phyloP scores from a whole-genome alignment of 768 basidiomycete genomes.

The Trametes cingulata region DNA sequence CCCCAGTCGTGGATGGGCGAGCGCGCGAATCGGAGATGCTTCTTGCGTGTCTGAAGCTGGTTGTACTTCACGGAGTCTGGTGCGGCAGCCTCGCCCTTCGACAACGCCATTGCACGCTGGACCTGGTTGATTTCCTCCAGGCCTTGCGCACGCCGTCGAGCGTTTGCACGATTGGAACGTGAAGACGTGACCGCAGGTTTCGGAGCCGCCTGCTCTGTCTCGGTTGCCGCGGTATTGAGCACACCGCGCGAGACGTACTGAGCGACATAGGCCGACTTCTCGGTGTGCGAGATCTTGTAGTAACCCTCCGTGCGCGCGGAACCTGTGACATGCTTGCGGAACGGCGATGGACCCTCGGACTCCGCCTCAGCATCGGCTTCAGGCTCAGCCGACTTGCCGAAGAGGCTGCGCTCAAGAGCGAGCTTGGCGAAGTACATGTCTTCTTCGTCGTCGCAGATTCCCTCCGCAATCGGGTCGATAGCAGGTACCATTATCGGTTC shows the following conservation, averaged over 20 bases:
- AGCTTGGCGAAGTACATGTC: slow-evolving; percentile 80
- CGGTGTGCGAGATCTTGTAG: slow-evolving; percentile 90
- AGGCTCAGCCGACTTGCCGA: slow-evolving; percentile 28
- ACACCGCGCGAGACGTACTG: slow-evolving; percentile 74
- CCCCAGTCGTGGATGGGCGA: slow-evolving; percentile 99
- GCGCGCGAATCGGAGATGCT: slow-evolving; percentile 91
- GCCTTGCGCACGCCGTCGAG: slow-evolving; percentile 86
- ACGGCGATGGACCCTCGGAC: slow-evolving; percentile 48
- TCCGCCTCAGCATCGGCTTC: slow-evolving; percentile 28
- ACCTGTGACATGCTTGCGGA: slow-evolving; percentile 79
- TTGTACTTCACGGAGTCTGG: slow-evolving; percentile 95
- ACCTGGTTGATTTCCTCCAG: slow-evolving; percentile 95
- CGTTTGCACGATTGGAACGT: slow-evolving; percentile 89
- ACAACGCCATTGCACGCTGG: slow-evolving; percentile 74
- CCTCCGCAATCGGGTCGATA: slow-evolving; percentile 51
- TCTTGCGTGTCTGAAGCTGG: slow-evolving; percentile 96
- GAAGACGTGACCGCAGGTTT: slow-evolving; percentile 68
- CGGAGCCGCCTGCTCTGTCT: slow-evolving; percentile 45
- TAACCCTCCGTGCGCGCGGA: slow-evolving; percentile 93
- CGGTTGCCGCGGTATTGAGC: slow-evolving; percentile 41
- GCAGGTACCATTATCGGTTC: slow-evolving; percentile 45
- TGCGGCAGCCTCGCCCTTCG: slow-evolving; percentile 71
- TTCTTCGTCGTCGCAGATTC: slow-evolving; percentile 83
- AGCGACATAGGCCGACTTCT: slow-evolving; percentile 90
- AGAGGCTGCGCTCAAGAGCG: slow-evolving; percentile 45